These are phyloP conservation scores for Yarrowia sp. DNA, from an alignment of 805 yeast genomes.

Conservation along the genomic window DNA sequence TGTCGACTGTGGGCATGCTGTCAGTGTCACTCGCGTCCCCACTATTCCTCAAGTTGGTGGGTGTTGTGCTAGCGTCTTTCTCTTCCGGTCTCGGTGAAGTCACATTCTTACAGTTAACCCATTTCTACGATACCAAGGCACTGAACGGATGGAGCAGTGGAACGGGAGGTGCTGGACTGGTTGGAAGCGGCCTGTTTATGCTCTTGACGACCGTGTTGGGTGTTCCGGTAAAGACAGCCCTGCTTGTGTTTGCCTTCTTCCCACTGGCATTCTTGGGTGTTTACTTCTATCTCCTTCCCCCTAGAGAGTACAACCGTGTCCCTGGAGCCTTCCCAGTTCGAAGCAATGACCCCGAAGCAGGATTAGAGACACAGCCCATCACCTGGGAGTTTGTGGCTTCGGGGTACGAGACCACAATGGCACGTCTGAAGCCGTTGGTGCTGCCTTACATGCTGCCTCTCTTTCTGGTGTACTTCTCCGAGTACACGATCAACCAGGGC, in stretches of 20 bases:
- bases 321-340: not conserved
- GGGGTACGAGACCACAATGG: slow-evolving; percentile 29
- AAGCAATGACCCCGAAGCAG: not conserved
- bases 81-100: slow-evolving; percentile 91
- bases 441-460: slow-evolving; percentile 74
- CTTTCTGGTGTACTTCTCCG: slow-evolving; percentile 77
- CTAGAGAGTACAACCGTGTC: not conserved
- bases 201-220: slow-evolving; percentile 67
- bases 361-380: not conserved
- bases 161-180: slow-evolving; percentile 92
- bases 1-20: slow-evolving; percentile 75
- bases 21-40: slow-evolving; percentile 50
- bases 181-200: slow-evolving; percentile 70
- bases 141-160: slow-evolving; percentile 90
- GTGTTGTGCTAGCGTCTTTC: slow-evolving; percentile 74
- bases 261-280: slow-evolving; percentile 39
- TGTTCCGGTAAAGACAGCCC: slow-evolving; percentile 51
- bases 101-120: slow-evolving; percentile 84
- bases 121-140: slow-evolving; percentile 59
- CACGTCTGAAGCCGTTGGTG: slow-evolving; percentile 37
- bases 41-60: slow-evolving; percentile 51
- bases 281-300: slow-evolving; percentile 38
- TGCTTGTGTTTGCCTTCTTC: slow-evolving; percentile 53
- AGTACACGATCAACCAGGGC: slow-evolving; percentile 88
- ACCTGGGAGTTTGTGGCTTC: slow-evolving; percentile 3